phyloP scores from a whole-genome alignment of 148 eudicot genomes.

The Chenopodium formosanum region DNA sequence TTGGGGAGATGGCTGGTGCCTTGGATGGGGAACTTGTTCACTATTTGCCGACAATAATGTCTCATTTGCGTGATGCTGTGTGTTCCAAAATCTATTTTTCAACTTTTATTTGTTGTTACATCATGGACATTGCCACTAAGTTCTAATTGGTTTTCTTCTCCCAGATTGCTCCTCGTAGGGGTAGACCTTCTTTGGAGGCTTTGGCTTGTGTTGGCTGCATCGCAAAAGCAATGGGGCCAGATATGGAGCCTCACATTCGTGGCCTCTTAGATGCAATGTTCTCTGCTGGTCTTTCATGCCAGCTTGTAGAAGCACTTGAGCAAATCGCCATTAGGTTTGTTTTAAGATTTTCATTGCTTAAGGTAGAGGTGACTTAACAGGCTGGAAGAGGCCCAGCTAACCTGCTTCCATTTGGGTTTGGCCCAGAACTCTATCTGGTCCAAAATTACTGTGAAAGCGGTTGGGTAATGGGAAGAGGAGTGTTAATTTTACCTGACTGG shows the following conservation, averaged over 20 bases:
- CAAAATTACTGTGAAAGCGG: not conserved
- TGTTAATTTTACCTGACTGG: not conserved
- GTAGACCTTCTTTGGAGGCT: conserved; percentile 90
- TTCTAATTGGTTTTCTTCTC: conserved; percentile 19
- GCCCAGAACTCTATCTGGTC: not conserved
- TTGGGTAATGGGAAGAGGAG: not conserved
- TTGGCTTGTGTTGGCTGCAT: conserved; percentile 94
- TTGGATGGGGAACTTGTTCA: conserved; percentile 85
- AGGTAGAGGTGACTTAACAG: not conserved
- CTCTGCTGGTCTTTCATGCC: conserved; percentile 79
- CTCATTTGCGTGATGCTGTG: conserved; percentile 96
- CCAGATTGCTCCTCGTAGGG: conserved; percentile 98
- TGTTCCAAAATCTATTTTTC: conserved; percentile 23
- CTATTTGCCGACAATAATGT: conserved; percentile 98
- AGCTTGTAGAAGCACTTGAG: conserved; percentile 78
- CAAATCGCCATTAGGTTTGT: conserved; percentile 69
- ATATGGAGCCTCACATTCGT: conserved; percentile 80
- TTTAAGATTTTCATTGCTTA: not conserved
- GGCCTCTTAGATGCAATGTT: conserved; percentile 93
- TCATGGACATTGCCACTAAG: conserved; percentile 4
- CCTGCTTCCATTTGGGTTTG: not conserved
- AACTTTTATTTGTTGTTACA: not conserved
- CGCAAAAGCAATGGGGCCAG: conserved; percentile 89
- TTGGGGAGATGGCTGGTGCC: conserved; percentile 99
- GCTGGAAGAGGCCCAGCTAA: not conserved